Evolutionary conservation across 2,329 filamentous ascomycete genomes (phyloP).

Genomic region (Truncatella angustata): DNA sequence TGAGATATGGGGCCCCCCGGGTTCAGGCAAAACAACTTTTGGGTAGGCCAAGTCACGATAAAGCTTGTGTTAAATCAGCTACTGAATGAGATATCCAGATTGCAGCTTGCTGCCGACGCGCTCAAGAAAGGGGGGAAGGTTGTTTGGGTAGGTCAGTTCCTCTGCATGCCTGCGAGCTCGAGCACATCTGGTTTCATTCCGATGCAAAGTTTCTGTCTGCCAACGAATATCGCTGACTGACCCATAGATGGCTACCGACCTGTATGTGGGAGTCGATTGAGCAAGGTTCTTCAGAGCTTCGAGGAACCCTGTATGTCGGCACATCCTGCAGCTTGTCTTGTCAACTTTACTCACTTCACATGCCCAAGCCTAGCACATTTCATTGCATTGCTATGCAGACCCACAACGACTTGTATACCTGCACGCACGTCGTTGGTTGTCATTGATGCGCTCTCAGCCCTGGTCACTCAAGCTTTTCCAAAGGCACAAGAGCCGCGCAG

Average conservation of each 20-base stretch:
- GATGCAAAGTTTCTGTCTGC: no score
- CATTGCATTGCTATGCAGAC: slow-evolving; percentile 70
- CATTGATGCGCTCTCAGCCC: slow-evolving; percentile 73
- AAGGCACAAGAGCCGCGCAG: slow-evolving; percentile 45
- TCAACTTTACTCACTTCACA: slow-evolving; percentile 39
- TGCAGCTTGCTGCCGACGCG: slow-evolving; percentile 67
- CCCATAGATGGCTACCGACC: slow-evolving; percentile 43
- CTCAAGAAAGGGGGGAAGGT: slow-evolving; percentile 61
- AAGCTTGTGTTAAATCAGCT: no score
- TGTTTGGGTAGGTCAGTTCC: slow-evolving; percentile 75
- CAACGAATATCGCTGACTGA: slow-evolving; percentile 11
- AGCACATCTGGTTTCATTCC: neutral
- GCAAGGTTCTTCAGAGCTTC: no score
- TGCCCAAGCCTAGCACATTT: slow-evolving; percentile 67
- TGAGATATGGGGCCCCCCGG: slow-evolving; percentile 85
- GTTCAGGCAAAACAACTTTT: slow-evolving; percentile 79
- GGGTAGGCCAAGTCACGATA: slow-evolving; percentile 70
- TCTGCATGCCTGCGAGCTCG: neutral
- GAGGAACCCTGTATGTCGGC: no score
- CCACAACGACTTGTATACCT: slow-evolving; percentile 63
- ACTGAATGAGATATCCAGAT: slow-evolving; percentile 42
- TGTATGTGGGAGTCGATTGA: slow-evolving; percentile 37
- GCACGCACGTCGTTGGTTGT: slow-evolving; percentile 65
- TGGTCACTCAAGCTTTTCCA: slow-evolving; percentile 76
- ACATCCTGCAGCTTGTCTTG: slow-evolving; percentile 8